These are phyloP conservation scores for Xylaria sp. DNA, from an alignment of 2,329 filamentous ascomycete genomes.

Conservation along the genomic window DNA sequence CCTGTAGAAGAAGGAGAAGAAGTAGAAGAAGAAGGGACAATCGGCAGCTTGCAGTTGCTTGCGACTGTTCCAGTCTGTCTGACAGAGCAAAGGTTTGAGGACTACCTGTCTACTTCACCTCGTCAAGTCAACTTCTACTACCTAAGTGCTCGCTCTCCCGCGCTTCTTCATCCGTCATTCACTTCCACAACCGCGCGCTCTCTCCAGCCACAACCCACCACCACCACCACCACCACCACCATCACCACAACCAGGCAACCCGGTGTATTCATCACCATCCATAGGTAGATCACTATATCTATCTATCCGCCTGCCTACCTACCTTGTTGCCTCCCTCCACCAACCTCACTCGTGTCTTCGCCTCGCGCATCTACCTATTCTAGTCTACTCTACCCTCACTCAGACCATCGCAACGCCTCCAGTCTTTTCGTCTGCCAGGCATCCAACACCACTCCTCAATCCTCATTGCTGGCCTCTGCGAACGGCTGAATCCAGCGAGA, in stretches of 20 bases:
- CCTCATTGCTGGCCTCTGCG: constrained; percentile 42
- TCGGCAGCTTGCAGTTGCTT: constrained; percentile 41
- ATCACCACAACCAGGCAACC: constrained; percentile 13
- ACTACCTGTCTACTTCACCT: constrained; percentile 11
- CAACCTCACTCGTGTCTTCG: constrained; percentile 16
- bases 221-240: constrained; percentile 9
- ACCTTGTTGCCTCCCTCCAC: constrained; percentile 17
- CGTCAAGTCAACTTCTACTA: constrained; percentile 44
- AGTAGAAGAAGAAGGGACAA: constrained; percentile 35
- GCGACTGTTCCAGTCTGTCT: constrained; percentile 43
- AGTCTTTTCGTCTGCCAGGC: constrained; percentile 25
- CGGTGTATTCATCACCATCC: constrained; percentile 39
- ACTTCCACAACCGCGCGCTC: constrained; percentile 44
- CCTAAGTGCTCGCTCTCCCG: constrained; percentile 38
- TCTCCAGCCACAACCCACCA: constrained; percentile 45
- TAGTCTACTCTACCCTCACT: constrained; percentile 29
- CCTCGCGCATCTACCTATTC: constrained; percentile 28
- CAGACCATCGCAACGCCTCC: constrained; percentile 34
- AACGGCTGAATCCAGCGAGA: constrained; percentile 41
- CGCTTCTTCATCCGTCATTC: constrained; percentile 39
- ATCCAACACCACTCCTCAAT: constrained; percentile 33
- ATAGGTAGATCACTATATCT: constrained; percentile 22
- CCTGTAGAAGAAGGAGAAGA: constrained; percentile 30
- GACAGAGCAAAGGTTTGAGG: constrained; percentile 37
- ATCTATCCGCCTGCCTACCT: constrained; percentile 4